These are phyloP conservation scores for Annulohypoxylon maeteangense DNA, from an alignment of 495 filamentous ascomycete genomes.

Conservation along the genomic window DNA sequence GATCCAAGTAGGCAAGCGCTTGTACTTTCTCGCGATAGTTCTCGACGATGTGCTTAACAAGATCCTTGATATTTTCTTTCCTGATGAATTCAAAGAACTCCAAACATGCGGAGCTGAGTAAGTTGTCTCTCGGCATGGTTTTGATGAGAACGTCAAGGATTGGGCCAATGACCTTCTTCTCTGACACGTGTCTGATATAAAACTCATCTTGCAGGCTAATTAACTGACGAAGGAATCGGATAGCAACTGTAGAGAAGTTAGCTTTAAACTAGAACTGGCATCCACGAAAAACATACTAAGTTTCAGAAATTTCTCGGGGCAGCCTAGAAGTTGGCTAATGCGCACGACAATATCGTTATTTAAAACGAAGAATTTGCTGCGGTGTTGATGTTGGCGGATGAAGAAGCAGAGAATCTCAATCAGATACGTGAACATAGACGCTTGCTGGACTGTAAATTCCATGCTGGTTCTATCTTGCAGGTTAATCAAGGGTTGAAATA, in stretches of 20 bases:
- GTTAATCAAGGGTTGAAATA: constrained; percentile 88
- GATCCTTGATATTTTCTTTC: constrained; percentile 81
- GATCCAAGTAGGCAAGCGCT: constrained; percentile 84
- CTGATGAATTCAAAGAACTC: constrained; percentile 95
- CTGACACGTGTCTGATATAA: constrained; percentile 86
- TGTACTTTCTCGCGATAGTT: constrained; percentile 86
- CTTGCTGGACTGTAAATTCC: constrained; percentile 75
- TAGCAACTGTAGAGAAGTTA: constrained; percentile 67
- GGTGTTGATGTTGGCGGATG: constrained; percentile 85
- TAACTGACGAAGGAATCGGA: constrained; percentile 94
- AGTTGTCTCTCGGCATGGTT: constrained; percentile 95
- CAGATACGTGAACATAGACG: constrained; percentile 87
- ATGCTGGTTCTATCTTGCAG: constrained; percentile 72
- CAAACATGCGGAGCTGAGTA: constrained; percentile 94
- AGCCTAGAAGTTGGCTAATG: constrained; percentile 83
- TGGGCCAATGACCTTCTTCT: constrained; percentile 84
- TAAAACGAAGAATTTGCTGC: constrained; percentile 89
- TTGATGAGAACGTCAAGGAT: constrained; percentile 88
- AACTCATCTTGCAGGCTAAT: constrained; percentile 91
- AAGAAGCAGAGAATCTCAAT: constrained; percentile 97
- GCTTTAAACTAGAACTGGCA: neutral
- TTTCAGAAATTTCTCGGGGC: constrained; percentile 92
- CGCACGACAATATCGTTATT: constrained; percentile 80
- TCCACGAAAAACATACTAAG: constrained; percentile 70
- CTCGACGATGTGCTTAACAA: constrained; percentile 87